Percentiles rank a stretch among this genome's conserved stretches.
These are phyloP conservation scores for Purpureocillium lavendulum DNA, from an alignment of 2,329 filamentous ascomycete species.

Conservation along the genomic window DNA sequence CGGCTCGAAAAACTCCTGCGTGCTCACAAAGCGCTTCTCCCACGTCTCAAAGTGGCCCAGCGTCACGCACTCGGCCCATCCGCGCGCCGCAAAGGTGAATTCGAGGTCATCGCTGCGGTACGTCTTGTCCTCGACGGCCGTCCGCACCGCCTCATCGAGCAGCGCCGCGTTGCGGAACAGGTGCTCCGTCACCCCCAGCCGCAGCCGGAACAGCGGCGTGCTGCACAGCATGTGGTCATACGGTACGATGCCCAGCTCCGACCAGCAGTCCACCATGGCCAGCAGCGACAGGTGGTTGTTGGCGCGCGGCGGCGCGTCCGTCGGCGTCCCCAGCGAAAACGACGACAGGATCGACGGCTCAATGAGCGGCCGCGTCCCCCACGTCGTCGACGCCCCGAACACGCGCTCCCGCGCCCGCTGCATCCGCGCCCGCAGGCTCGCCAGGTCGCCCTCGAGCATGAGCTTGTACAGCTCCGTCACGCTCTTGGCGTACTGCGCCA, in stretches of 20 bases:
- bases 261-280: constrained; percentile 99
- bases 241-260: constrained; percentile 81
- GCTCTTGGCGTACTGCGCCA: constrained; percentile 84
- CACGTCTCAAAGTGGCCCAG: constrained; percentile 92
- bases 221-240: constrained; percentile 99
- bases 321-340: constrained; percentile 70
- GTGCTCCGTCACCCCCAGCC: constrained; percentile 95
- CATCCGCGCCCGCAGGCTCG: constrained; percentile 67
- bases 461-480: constrained; percentile 95
- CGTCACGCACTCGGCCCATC: constrained; percentile 90
- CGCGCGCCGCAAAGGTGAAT: constrained; percentile 92
- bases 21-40: constrained; percentile 81
- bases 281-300: constrained; percentile 93
- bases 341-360: constrained; percentile 79
- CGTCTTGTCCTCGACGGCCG: constrained; percentile 79
- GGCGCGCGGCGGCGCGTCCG: constrained; percentile 51
- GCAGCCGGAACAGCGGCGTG: constrained; percentile 91
- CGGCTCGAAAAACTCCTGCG: constrained; percentile 86
- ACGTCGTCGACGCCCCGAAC: constrained; percentile 59
- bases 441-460: constrained; percentile 78
- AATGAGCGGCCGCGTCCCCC: constrained; percentile 59
- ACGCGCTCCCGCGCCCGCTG: constrained; percentile 59
- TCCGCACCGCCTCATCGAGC: constrained; percentile 76
- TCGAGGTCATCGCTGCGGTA: constrained; percentile 95
- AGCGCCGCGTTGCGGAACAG: constrained; percentile 77